These are phyloP conservation scores for Adansonia rubrostipa DNA, from an alignment of 441 rosid genomes.

Conservation along the genomic window DNA sequence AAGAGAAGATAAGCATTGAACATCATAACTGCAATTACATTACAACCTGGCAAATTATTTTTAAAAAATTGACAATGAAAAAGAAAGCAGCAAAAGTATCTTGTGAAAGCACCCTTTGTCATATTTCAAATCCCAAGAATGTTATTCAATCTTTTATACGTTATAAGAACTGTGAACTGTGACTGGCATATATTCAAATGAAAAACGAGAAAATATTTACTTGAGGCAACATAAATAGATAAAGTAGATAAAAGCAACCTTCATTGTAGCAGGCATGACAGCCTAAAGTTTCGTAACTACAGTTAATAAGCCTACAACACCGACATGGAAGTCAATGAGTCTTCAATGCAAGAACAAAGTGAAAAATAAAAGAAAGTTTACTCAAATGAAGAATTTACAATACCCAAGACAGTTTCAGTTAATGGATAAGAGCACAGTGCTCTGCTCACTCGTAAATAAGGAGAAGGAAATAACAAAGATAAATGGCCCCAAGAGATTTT, in stretches of 20 bases:
- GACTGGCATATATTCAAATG: too few species aligned
- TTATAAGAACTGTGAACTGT: too few species aligned
- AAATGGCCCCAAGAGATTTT: too few species aligned
- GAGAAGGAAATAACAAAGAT: too few species aligned
- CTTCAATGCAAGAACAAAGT: neutral
- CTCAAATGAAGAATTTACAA: neutral
- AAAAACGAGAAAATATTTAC: too few species aligned
- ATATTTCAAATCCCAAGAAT: neutral
- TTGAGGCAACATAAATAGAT: too few species aligned
- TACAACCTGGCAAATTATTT: neutral
- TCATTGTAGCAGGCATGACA: constrained; percentile 45
- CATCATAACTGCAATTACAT: neutral
- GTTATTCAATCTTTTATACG: too few species aligned
- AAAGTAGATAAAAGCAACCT: constrained; percentile 32
- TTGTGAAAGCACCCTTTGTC: neutral
- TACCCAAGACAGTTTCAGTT: neutral
- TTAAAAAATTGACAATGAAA: neutral
- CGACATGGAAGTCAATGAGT: neutral
- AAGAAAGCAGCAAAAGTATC: neutral
- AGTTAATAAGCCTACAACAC: constrained; percentile 10
- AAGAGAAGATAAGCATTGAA: neutral
- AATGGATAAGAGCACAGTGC: too few species aligned
- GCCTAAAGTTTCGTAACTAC: constrained; percentile 16
- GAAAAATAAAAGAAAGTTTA: neutral
- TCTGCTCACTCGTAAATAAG: too few species aligned